These are phyloP conservation scores for Bothriochloa decipiens DNA, from an alignment of 176 grass and related monocot species.

Conservation along the genomic window DNA sequence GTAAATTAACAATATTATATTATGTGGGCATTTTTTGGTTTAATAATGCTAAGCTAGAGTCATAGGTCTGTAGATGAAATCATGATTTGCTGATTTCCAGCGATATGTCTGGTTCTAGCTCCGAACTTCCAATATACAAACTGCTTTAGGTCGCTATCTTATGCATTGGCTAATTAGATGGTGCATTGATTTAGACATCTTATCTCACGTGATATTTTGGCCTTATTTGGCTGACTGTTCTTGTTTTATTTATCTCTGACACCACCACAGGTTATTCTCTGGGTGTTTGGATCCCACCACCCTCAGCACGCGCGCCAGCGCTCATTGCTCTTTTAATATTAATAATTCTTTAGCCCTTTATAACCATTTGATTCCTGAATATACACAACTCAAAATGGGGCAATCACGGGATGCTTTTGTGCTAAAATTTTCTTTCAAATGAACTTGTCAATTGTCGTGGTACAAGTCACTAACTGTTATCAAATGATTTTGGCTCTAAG, in stretches of 20 bases:
- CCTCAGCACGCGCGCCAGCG: not conserved
- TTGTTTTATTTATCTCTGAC: not conserved
- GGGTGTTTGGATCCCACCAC: not conserved
- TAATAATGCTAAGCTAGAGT: not conserved
- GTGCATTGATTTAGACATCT: constrained; percentile 29
- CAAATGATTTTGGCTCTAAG: not conserved
- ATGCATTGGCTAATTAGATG: constrained; percentile 24
- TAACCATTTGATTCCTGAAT: constrained; percentile 7
- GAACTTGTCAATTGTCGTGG: not conserved
- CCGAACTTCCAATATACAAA: constrained; percentile 3
- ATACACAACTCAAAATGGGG: not conserved
- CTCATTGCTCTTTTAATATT: not conserved
- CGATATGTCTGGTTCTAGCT: constrained; percentile 7
- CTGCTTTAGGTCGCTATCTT: constrained; percentile 7
- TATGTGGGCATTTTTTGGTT: not conserved
- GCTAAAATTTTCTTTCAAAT: not conserved
- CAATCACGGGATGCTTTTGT: not conserved
- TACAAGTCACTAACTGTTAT: not conserved
- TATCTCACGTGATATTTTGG: constrained; percentile 16
- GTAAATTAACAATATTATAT: not conserved
- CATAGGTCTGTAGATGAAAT: not conserved
- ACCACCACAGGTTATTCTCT: not conserved
- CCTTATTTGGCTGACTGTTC: not conserved
- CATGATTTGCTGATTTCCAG: constrained; percentile 18
- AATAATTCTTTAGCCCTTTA: not conserved